phyloP scores from a whole-genome alignment of 2,329 filamentous ascomycete genomes.

The Neophaeococcomyces aloes region DNA sequence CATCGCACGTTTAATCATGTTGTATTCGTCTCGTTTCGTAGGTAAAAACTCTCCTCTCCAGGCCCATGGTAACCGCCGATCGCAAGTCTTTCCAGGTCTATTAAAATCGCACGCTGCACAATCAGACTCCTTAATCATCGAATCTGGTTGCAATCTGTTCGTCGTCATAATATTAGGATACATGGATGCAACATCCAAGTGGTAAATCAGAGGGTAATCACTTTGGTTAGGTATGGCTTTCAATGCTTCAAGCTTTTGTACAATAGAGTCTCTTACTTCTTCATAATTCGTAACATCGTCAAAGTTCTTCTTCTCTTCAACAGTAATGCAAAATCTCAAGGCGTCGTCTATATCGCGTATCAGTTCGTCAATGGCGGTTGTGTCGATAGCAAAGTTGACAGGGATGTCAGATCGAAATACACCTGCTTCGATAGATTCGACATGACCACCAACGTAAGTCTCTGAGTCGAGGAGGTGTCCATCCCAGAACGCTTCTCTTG shows the following conservation, averaged over 20 bases:
- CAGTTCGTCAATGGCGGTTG: slow-evolving; percentile 79
- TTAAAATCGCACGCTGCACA: slow-evolving; percentile 99
- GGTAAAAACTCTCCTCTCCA: slow-evolving; percentile 97
- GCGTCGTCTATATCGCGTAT: slow-evolving; percentile 77
- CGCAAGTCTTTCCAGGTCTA: slow-evolving; percentile 90
- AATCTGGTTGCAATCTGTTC: slow-evolving; percentile 91
- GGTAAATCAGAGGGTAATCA: slow-evolving; percentile 87
- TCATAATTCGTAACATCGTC: slow-evolving; percentile 74
- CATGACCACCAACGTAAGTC: slow-evolving; percentile 95
- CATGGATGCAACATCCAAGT: slow-evolving; percentile 98
- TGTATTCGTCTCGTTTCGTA: slow-evolving; percentile 94
- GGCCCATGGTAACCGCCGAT: slow-evolving; percentile 86
- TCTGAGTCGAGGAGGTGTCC: slow-evolving; percentile 93
- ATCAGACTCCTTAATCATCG: slow-evolving; percentile 95
- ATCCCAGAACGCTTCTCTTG: slow-evolving; percentile 90
- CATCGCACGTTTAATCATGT: slow-evolving; percentile 89
- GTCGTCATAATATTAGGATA: slow-evolving; percentile 99
- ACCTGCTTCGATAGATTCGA: slow-evolving; percentile 97
- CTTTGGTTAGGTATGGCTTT: slow-evolving; percentile 73
- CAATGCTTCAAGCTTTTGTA: slow-evolving; percentile 56
- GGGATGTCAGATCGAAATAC: slow-evolving; percentile 95
- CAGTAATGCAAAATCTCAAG: slow-evolving; percentile 72
- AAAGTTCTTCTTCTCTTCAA: slow-evolving; percentile 73
- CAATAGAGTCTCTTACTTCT: slow-evolving; percentile 74
- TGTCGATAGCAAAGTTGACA: slow-evolving; percentile 84